Evolutionary conservation across 192 early-diverging fungal genomes (phyloP), one percentile per base, ranked within the genome.

Genomic region (Diversispora eburnea): DNA sequence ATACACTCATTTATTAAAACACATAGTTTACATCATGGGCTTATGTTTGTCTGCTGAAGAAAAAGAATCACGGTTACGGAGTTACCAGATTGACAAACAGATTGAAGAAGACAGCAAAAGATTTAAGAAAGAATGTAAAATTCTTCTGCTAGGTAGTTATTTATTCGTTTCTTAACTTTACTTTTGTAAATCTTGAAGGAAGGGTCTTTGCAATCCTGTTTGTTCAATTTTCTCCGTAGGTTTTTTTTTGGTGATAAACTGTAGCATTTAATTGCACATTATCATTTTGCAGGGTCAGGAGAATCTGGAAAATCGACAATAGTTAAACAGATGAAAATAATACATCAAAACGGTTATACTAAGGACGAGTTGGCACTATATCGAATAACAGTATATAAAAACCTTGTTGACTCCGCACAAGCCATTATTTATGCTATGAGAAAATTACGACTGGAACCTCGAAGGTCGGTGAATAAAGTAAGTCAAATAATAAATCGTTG

Each of bases 251-350:
- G 22, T 8, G 60, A 39, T 39, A 62, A 62, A 41, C 60, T 43
- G 10, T 62, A 62, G 60, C 22, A 62, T 41, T 41, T 62, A 62
- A 42, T 62, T 62, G 60, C 60, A 39, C 39, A 20, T 43, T 70
- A 19, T 71, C 25, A 48, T 43, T 46, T 63, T 67, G 46, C 69
- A 91, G 92, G 93, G 43, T 91, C 89, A 71, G 95, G 94, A 64
- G 95, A 97, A 83, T 96, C 94, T 62, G 95, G 94, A 73, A 96
- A 95, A 79, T 94, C 94, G 54, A 97, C 95, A 56, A 95, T 97
- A 73, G 89, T 97, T 15, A 97, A 97, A 75, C 95, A 97, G 79
- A 97, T 97, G 95, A 96, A 94, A 82, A 94, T 97, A 77, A 95
- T 97, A 75, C 93, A 96, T 81, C 92, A 94, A 79, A 91, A 92